Evolutionary conservation across 371 early-diverging fungal species (phyloP), one percentile per base, ranked within the genome.

Genomic region (Cladochytrium tenue): DNA sequence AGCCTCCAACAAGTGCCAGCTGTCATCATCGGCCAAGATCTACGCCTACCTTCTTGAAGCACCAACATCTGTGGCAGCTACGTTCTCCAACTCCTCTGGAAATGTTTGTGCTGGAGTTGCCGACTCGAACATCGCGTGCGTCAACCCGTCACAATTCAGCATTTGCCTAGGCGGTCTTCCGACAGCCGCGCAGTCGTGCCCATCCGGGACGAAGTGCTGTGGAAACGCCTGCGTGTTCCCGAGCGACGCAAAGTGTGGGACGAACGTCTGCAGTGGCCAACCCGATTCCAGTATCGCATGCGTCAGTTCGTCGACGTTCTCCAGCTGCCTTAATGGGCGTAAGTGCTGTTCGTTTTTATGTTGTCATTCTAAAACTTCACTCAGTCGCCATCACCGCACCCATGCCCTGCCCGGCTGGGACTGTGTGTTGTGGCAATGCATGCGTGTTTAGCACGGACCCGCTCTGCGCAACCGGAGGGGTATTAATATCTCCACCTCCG

Each of bases 361-460:
- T 20, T 7, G 7, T 7, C 20, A 13, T 43, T 7, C 7, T 20
- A 7, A 43, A 43, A 13, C 43, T 43, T 43, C 20, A 20, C 43
- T 53, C n/a, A 62, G 58, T 57, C 28, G n/a, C 56, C 26, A n/a
- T 30, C 20, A 56, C 65, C 10, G 32, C 56, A 2, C 65, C 58
- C 1, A 43, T 63, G 43, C 31, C 25, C 25, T 69, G 70, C 43
- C 56, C 64, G 2, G 55, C 32, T 4, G 70, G 70, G 23, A 43
- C 52, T 15, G 32, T 30, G 32, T 69, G 69, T 55, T 63, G 64
- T 31, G 69, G 69, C 10, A 69, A 69, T 32, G 25, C 30, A n/a
- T 68, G 68, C 10, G 62, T 62, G 0, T 58, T 60, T 53, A n/a
- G 32, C 32, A 32, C 53, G 23, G 57, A 65, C 43, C 43, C 43